phyloP scores from a whole-genome alignment of 2,329 filamentous ascomycete species.

The Fusarium beomiforme region DNA sequence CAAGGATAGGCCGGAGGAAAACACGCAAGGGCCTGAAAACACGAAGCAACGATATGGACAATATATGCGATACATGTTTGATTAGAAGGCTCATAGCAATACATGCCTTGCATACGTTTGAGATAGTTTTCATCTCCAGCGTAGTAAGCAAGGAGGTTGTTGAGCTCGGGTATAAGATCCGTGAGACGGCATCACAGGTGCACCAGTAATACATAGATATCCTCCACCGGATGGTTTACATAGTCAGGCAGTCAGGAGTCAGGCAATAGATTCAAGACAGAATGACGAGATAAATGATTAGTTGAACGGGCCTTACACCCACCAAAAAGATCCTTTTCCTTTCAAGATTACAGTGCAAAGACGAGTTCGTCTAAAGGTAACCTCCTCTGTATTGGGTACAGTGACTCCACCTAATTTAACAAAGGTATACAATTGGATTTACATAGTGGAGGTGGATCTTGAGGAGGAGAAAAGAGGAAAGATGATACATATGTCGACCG shows the following conservation, averaged over 20 bases:
- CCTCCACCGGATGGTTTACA: background rate
- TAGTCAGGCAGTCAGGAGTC: background rate
- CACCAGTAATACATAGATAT: background rate
- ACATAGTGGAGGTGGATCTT: background rate
- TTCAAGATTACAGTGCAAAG: no score
- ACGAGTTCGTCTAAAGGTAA: no score
- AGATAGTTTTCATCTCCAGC: background rate
- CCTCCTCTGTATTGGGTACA: no score
- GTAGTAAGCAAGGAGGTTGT: conserved; percentile 1
- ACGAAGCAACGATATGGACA: conserved; percentile 6
- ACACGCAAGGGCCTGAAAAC: background rate
- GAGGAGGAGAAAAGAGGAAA: conserved; percentile 20
- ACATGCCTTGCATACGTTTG: background rate
- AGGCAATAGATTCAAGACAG: background rate
- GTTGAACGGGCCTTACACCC: no score
- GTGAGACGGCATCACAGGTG: background rate
- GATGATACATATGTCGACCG: background rate
- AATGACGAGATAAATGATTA: background rate
- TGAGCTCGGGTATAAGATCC: background rate
- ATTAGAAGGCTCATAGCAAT: conserved; percentile 10
- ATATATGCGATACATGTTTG: conserved; percentile 27
- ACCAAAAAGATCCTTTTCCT: no score
- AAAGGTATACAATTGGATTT: background rate
- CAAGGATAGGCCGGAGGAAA: background rate
- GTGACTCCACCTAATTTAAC: background rate